These are phyloP conservation scores for Mimosa pudica DNA, from an alignment of 306 rosid genomes.

Conservation along the genomic window DNA sequence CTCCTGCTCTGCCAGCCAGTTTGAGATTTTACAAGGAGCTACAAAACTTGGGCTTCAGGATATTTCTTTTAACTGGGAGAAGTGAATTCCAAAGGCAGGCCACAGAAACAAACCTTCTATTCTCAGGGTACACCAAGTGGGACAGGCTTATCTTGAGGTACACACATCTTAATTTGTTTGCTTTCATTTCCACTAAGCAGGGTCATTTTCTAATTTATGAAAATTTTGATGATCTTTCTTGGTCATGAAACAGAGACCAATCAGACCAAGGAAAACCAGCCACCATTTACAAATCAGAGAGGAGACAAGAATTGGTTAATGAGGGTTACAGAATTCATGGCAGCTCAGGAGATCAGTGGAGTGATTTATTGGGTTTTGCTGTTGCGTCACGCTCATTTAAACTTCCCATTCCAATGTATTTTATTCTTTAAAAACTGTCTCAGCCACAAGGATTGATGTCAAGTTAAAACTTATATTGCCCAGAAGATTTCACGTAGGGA, in stretches of 20 bases:
- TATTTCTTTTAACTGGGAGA: slow-evolving; percentile 78
- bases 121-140: slow-evolving; percentile 66
- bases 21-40: slow-evolving; percentile 57
- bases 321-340: slow-evolving; percentile 81
- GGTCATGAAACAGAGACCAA: slow-evolving; percentile 52
- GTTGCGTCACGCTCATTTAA: slow-evolving; percentile 70
- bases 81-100: slow-evolving; percentile 65
- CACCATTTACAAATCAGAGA: slow-evolving; percentile 70
- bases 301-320: slow-evolving; percentile 59
- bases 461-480: no score
- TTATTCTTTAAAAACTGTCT: slow-evolving; percentile 41
- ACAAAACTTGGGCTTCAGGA: slow-evolving; percentile 54
- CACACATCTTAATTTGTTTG: slow-evolving; percentile 13
- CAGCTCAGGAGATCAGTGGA: slow-evolving; percentile 94
- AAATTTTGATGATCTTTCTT: slow-evolving; percentile 9
- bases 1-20: slow-evolving; percentile 75
- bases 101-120: slow-evolving; percentile 61
- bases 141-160: slow-evolving; percentile 83
- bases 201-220: background rate
- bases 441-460: no score
- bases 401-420: slow-evolving; percentile 92
- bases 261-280: slow-evolving; percentile 74
- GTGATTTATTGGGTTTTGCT: slow-evolving; percentile 77
- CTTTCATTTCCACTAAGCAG: no score
- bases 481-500: no score